A percentile compares a stretch with the other conserved stretches of the same genome.
These are phyloP conservation scores for Botrytis sinoallii DNA, from an alignment of 2,329 filamentous ascomycete species.

Conservation along the genomic window DNA sequence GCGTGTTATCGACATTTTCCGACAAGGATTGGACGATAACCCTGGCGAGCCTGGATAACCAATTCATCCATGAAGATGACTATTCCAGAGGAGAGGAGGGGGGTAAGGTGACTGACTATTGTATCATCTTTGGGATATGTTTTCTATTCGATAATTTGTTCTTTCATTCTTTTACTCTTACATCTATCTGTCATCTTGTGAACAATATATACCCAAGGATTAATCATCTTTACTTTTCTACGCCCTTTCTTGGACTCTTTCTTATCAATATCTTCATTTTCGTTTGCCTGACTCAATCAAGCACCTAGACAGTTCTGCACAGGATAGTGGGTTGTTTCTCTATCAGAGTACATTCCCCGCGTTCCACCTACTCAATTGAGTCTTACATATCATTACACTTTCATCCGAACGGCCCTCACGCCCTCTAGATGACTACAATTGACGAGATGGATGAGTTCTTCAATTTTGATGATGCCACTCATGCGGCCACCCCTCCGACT, in stretches of 20 bases:
- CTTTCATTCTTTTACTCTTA: not conserved
- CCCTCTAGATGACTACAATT: conserved; percentile 41
- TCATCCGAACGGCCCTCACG: conserved; percentile 19
- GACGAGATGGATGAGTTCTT: conserved; percentile 59
- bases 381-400: not conserved
- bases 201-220: conserved; percentile 9
- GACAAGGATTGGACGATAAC: not conserved
- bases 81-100: not conserved
- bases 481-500: conserved; percentile 34
- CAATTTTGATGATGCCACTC: conserved; percentile 53
- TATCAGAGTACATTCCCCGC: too few relatives aligned
- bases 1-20: conserved; percentile 5
- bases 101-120: not conserved
- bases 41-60: not conserved
- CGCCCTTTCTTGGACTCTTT: conserved; percentile 30
- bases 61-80: conserved; percentile 3
- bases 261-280: not conserved
- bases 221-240: conserved; percentile 13
- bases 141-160: not conserved
- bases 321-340: not conserved
- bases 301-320: not conserved
- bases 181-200: not conserved
- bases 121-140: not conserved
- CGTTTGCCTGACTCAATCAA: not conserved
- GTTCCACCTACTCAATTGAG: not conserved